A percentile compares a stretch with the other conserved stretches of the same genome.
These are phyloP conservation scores for Millerozyma acaciae DNA, from an alignment of 805 yeast genomes.

Conservation along the genomic window DNA sequence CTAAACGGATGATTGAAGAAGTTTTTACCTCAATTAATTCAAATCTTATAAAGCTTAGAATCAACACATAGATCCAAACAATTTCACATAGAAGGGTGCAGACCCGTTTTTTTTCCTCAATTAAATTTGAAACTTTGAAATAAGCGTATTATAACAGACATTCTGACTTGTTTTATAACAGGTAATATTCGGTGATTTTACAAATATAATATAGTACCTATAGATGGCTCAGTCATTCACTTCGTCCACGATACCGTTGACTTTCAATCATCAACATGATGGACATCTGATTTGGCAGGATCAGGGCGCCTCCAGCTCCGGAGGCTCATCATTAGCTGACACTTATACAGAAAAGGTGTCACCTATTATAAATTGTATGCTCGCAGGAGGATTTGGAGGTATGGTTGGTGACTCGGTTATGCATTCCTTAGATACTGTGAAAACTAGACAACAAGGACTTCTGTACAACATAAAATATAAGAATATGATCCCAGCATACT, in stretches of 20 bases:
- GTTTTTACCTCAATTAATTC: too few species aligned
- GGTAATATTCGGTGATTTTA: too few species aligned
- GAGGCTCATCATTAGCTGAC: constrained; percentile 3
- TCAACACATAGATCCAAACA: too few species aligned
- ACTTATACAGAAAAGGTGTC: constrained; percentile 17
- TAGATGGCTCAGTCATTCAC: constrained; percentile 25
- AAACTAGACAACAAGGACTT: constrained; percentile 97
- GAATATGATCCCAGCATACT: constrained; percentile 72
- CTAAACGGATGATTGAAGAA: too few species aligned
- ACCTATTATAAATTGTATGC: constrained; percentile 55
- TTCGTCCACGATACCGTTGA: constrained; percentile 34
- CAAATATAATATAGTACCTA: too few species aligned
- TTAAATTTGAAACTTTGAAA: too few species aligned
- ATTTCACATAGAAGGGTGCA: too few species aligned
- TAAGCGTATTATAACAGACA: too few species aligned
- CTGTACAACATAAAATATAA: constrained; percentile 62
- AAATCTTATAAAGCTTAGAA: too few species aligned
- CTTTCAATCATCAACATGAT: constrained; percentile 26
- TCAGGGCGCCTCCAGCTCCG: background rate
- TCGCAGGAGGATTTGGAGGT: constrained; percentile 96
- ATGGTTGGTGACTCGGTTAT: constrained; percentile 85
- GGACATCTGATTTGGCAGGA: constrained; percentile 6
- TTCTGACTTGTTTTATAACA: too few species aligned
- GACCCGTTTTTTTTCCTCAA: too few species aligned
- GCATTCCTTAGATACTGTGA: constrained; percentile 96